Percentiles rank a stretch among this genome's conserved stretches.
Evolutionary conservation across 1,284 basidiomycete genomes (phyloP).

Genomic region (Puccinia polysora): DNA sequence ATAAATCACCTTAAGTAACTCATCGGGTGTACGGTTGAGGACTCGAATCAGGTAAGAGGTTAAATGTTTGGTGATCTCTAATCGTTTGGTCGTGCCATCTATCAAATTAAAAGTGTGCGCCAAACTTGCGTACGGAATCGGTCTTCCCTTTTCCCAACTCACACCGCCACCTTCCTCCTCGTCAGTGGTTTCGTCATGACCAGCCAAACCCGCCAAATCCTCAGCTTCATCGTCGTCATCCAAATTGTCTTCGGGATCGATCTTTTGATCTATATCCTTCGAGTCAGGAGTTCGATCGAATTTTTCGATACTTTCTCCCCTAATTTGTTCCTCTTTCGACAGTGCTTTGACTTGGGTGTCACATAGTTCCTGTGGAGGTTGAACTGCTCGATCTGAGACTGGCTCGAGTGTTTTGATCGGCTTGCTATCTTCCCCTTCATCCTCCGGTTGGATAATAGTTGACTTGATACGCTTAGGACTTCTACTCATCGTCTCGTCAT

Average conservation of each 20-base stretch:
- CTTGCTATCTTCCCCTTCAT: neutral
- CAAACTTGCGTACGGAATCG: conserved; percentile 84
- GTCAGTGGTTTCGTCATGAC: neutral
- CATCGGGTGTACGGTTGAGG: conserved; percentile 71
- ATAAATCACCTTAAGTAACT: conserved; percentile 82
- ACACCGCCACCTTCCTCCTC: neutral
- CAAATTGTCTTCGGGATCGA: conserved; percentile 5
- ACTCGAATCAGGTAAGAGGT: conserved; percentile 84
- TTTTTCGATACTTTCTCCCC: neutral
- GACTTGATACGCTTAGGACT: conserved; percentile 6
- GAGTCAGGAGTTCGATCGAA: no score
- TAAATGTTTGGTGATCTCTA: conserved; percentile 84
- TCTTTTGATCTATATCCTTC: conserved; percentile 3
- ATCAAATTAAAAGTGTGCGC: conserved; percentile 83
- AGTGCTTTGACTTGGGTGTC: neutral
- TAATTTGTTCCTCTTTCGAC: neutral
- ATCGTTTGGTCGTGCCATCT: conserved; percentile 88
- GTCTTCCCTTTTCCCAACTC: conserved; percentile 36
- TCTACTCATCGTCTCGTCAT: neutral
- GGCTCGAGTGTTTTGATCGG: neutral
- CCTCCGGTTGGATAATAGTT: neutral
- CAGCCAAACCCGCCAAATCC: neutral
- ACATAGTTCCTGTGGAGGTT: neutral
- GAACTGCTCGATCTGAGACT: neutral
- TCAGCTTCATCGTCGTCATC: conserved; percentile 10